Evolutionary conservation across 1,139 yeast species (phyloP), one percentile per base, ranked within the genome.

Genomic region (Suhomyces bokatorum): DNA sequence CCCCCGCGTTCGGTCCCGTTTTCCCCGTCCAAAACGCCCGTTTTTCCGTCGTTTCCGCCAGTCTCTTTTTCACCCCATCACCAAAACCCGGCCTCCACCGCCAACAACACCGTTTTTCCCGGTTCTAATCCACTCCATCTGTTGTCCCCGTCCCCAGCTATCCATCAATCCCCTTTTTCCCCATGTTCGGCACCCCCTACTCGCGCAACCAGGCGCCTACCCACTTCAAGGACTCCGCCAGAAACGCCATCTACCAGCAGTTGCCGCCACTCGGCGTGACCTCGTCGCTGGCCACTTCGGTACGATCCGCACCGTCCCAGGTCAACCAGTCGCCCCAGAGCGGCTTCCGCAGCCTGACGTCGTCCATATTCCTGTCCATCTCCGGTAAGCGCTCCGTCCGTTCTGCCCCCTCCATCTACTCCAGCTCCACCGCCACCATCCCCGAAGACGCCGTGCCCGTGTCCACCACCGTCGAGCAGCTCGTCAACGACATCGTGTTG

Each of bases 361-460:
- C 63, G 50, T 60, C 66, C 33, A 61, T 67, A 3, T 69, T 71
- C 47, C 60, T 70, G n/a, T 58, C 66, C 43, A 36, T 51, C 29
- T 44, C 51, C 14, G 66, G 70, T 20, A 69, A 68, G 47, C 53
- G 77, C 32, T 66, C 74, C 6, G 73, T 72, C 10, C 57, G 78
- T 26, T 66, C 73, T 8, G 77, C 78, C 0, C 78, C 78, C 2
- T 69, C 75, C 17, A 60, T 72, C 28, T 73, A 72, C 51, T 69
- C 75, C 32, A 59, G 64, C 37, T 67, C 74, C 20, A 72, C 77
- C 1, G 77, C 74, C 30, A 74, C 78, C 14, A 73, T 74, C 31
- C 79, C 79, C 2, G 79, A 73, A 54, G 78, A 74, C 49, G 59
- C 69, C 43, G 78, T 71, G 47, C 77, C 76, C 2, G 57, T 70